Evolutionary conservation across 306 rosid genomes (phyloP), one percentile per base, ranked within the genome.

Genomic region (Lupinus albus): DNA sequence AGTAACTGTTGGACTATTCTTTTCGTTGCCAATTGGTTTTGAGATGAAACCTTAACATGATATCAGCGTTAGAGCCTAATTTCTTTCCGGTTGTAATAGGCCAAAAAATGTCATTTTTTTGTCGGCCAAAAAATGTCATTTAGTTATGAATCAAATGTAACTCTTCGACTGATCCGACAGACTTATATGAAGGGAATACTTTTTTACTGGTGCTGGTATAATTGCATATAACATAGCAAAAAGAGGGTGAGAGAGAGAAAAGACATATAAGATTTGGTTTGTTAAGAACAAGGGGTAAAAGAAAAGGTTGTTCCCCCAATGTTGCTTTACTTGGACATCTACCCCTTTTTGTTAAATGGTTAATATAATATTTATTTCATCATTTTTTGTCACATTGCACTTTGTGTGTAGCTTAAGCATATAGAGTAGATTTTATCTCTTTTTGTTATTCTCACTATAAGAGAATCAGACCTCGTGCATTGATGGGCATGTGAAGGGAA

Each of bases 401-500:
- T 83, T 83, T 83, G 76, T 83, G 87, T 83, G 78, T 38, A 30
- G 45, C 76, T 73, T n/a, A 80, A 79, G 87, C 81, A 75, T 78
- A 18, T 58, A 69, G 54, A 70, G 75, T 60, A 64, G 1, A 45
- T 5, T 33, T 33, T 33, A 33, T 72, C 50, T 61, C 32, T 45
- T 20, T 20, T 4, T n/a, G 8, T 62, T 42, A 15, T 12, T 53
- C 64, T 72, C 54, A 65, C 17, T 3, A 8, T 2, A 12, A 16
- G 61, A 58, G 72, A 70, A 70, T 30, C 38, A 70, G 72, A 62
- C n/a, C n/a, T n/a, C n/a, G n/a, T n/a, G n/a, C n/a, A n/a, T n/a
- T n/a, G 65, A 51, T 59, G 63, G 39, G 61, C 3, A 56, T 74
- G 78, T 74, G 44, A 65, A 74, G 68, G 77, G 38, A 53, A 75